These are phyloP conservation scores for Aspergillus niger DNA, from an alignment of 2,329 filamentous ascomycete species.

Conservation along the genomic window DNA sequence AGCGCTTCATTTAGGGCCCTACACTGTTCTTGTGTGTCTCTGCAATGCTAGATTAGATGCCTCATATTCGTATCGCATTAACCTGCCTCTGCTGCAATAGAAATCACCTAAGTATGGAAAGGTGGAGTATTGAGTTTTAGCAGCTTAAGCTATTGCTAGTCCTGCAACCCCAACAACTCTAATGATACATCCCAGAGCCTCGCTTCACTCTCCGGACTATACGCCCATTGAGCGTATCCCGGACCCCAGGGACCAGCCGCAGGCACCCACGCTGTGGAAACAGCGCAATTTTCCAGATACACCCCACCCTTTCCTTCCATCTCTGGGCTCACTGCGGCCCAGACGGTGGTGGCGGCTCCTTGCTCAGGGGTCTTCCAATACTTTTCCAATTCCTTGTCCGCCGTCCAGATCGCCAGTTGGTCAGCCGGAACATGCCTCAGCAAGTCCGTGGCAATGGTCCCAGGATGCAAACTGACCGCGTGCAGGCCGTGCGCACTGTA, in stretches of 20 bases:
- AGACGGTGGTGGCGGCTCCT: constrained; percentile 31
- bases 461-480: constrained; percentile 51
- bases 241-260: neutral
- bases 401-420: neutral
- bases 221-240: constrained; percentile 7
- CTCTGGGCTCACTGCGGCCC: constrained; percentile 30
- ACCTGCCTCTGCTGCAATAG: no score
- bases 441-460: constrained; percentile 25
- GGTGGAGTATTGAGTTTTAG: rapidly evolving
- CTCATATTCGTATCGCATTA: no score
- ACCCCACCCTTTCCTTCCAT: constrained; percentile 30
- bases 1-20: no score
- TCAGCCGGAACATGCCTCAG: constrained; percentile 9
- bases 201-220: constrained; percentile 1
- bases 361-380: constrained; percentile 23
- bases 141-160: neutral
- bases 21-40: no score
- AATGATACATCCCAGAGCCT: constrained; percentile 2
- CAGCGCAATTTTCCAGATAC: constrained; percentile 31
- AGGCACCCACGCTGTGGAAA: constrained; percentile 4
- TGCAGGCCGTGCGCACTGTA: constrained; percentile 51
- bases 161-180: neutral
- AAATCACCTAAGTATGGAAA: no score
- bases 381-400: neutral
- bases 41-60: no score